phyloP scores from a whole-genome alignment of 2,329 filamentous ascomycete species.

The Fusarium torreyae region DNA sequence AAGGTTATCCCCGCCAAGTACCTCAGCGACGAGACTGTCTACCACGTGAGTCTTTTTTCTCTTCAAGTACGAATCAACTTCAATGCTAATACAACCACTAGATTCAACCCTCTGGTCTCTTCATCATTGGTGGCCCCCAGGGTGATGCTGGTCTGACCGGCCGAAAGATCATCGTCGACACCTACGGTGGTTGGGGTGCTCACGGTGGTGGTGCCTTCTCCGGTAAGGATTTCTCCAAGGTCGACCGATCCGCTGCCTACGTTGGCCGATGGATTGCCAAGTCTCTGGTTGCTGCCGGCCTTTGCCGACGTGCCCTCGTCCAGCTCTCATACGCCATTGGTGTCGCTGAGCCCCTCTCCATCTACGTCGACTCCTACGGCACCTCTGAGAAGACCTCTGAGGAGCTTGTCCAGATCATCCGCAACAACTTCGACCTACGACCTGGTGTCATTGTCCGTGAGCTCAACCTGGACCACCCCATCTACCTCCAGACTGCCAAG shows the following conservation, averaged over 20 bases:
- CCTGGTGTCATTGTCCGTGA: constrained; percentile 99
- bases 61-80: background rate
- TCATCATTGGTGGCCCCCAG: constrained; percentile 99
- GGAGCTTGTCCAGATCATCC: constrained; percentile 95
- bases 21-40: constrained; percentile 92
- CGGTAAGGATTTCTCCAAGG: constrained; percentile 99
- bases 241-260: constrained; percentile 98
- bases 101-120: constrained; percentile 97
- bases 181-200: constrained; percentile 99
- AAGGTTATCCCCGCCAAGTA: constrained; percentile 93
- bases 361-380: constrained; percentile 98
- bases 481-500: constrained; percentile 99
- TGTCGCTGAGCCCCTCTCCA: constrained; percentile 96
- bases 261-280: constrained; percentile 99
- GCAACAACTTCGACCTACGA: constrained; percentile 96
- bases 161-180: constrained; percentile 99
- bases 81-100: constrained; percentile 47
- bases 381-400: constrained; percentile 91
- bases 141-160: constrained; percentile 98
- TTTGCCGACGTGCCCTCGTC: constrained; percentile 93
- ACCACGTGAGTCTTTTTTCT: constrained; percentile 79
- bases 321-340: constrained; percentile 99
- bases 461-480: constrained; percentile 93
- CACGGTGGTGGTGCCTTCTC: constrained; percentile 99
- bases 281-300: constrained; percentile 90